Percentiles rank a stretch among this genome's conserved stretches.
phyloP scores from a whole-genome alignment of 768 basidiomycete species.

The Chalciporus sphaerocephalus region DNA sequence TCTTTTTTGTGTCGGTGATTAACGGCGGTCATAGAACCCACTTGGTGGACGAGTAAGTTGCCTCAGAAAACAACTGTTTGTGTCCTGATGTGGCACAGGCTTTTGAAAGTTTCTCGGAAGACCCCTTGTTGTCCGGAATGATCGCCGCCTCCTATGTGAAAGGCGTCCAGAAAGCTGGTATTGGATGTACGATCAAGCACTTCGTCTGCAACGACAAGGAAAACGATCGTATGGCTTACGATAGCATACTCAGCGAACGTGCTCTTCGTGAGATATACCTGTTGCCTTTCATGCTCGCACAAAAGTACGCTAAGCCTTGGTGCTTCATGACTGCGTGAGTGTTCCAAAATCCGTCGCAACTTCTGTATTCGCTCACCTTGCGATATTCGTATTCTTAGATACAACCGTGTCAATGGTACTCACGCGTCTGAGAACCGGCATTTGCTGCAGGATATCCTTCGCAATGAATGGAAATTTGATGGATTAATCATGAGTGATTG shows the following conservation, averaged over 20 bases:
- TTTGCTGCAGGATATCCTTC: slow-evolving; percentile 57
- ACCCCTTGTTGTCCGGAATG: slow-evolving; percentile 68
- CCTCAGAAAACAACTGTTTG: not conserved
- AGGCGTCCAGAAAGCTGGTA: slow-evolving; percentile 71
- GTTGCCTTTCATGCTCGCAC: slow-evolving; percentile 57
- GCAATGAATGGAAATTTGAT: slow-evolving; percentile 73
- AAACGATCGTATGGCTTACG: slow-evolving; percentile 63
- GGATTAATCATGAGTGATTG: slow-evolving; percentile 81
- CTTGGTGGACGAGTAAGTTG: slow-evolving; percentile 59
- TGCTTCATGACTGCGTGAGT: slow-evolving; percentile 59
- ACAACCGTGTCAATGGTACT: slow-evolving; percentile 71
- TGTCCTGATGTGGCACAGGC: slow-evolving; percentile 37
- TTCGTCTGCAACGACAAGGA: slow-evolving; percentile 84
- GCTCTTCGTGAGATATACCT: slow-evolving; percentile 58
- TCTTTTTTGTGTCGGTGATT: not conserved
- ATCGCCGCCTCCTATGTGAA: slow-evolving; percentile 71
- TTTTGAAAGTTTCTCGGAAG: slow-evolving; percentile 79
- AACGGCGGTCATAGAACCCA: slow-evolving; percentile 45
- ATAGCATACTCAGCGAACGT: slow-evolving; percentile 46
- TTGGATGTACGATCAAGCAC: slow-evolving; percentile 77
- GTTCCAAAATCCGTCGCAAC: not conserved
- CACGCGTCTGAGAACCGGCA: slow-evolving; percentile 64
- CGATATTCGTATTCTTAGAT: slow-evolving; percentile 36
- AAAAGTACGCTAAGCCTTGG: slow-evolving; percentile 51
- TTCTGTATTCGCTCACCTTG: not conserved